phyloP scores from a whole-genome alignment of 768 basidiomycete species.

The Lactarius indigo region DNA sequence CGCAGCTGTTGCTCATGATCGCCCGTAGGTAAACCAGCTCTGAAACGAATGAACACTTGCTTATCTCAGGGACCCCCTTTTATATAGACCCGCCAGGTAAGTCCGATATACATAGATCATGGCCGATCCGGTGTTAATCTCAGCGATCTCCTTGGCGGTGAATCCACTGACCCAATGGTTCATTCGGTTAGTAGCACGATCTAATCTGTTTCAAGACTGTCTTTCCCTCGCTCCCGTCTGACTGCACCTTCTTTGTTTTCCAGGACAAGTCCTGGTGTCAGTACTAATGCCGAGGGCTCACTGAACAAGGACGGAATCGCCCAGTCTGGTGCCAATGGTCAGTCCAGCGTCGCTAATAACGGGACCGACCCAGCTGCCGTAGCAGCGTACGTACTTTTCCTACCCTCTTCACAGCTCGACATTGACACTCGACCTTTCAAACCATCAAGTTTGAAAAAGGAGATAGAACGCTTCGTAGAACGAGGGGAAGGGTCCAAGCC shows the following conservation, averaged over 20 bases:
- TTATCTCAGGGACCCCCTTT: not conserved
- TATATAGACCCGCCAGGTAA: not conserved
- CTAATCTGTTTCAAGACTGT: not conserved
- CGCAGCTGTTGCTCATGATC: not conserved
- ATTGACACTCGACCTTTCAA: not conserved
- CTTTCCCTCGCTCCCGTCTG: not conserved
- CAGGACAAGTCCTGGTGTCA: not conserved
- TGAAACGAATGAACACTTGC: not conserved
- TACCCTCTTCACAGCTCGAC: not conserved
- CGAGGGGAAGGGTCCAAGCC: not conserved
- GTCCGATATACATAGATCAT: not conserved
- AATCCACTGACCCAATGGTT: not conserved
- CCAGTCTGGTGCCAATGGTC: too few species aligned
- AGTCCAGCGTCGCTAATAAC: not conserved
- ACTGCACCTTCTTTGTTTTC: not conserved
- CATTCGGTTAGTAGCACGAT: not conserved
- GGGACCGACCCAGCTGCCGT: not conserved
- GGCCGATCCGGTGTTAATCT: not conserved
- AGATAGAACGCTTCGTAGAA: not conserved
- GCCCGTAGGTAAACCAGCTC: not conserved
- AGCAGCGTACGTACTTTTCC: not conserved
- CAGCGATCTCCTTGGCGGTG: not conserved
- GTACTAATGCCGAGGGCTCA: not conserved
- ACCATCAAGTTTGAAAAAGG: not conserved
- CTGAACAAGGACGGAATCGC: not conserved